A percentile compares a stretch with the other conserved stretches of the same genome.
Evolutionary conservation across 257 asterid species (phyloP).

Genomic region (Ilex aquifolium): DNA sequence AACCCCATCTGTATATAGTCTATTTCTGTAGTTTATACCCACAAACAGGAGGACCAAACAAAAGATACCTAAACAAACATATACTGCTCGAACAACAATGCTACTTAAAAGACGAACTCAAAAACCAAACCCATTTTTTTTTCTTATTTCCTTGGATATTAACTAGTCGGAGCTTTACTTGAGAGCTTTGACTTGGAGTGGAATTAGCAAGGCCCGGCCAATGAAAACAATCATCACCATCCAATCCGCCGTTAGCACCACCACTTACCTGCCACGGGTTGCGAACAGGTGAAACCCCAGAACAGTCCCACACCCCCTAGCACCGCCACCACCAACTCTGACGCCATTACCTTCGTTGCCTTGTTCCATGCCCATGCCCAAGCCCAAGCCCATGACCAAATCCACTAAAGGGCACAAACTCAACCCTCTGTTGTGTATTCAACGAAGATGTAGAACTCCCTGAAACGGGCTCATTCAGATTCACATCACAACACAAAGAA

Average conservation of each 20-base stretch:
- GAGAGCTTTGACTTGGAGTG: neutral
- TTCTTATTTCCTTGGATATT: too few relatives aligned
- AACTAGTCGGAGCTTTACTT: slow-evolving; percentile 15
- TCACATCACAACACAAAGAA: slow-evolving; percentile 26
- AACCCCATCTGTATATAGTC: too few relatives aligned
- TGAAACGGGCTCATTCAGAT: slow-evolving; percentile 32
- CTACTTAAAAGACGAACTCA: too few relatives aligned
- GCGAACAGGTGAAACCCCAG: slow-evolving; percentile 11
- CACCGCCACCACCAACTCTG: neutral
- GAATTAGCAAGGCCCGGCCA: slow-evolving; percentile 33
- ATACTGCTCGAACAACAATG: too few relatives aligned
- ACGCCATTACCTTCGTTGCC: slow-evolving; percentile 12
- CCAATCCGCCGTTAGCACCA: slow-evolving; percentile 22
- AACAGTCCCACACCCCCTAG: too few relatives aligned
- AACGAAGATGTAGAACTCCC: slow-evolving; percentile 24
- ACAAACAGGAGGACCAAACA: too few relatives aligned
- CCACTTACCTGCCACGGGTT: slow-evolving; percentile 49
- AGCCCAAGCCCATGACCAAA: slow-evolving; percentile 23
- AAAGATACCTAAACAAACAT: too few relatives aligned
- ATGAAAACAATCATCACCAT: slow-evolving; percentile 36
- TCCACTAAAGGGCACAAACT: slow-evolving; percentile 8
- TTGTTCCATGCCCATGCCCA: slow-evolving; percentile 30
- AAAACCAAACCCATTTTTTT: too few relatives aligned
- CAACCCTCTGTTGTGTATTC: slow-evolving; percentile 4
- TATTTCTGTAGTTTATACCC: too few relatives aligned